Conservation (phyloP, 345 rosid genomes). For the Eucalyptus regnans region DNA sequence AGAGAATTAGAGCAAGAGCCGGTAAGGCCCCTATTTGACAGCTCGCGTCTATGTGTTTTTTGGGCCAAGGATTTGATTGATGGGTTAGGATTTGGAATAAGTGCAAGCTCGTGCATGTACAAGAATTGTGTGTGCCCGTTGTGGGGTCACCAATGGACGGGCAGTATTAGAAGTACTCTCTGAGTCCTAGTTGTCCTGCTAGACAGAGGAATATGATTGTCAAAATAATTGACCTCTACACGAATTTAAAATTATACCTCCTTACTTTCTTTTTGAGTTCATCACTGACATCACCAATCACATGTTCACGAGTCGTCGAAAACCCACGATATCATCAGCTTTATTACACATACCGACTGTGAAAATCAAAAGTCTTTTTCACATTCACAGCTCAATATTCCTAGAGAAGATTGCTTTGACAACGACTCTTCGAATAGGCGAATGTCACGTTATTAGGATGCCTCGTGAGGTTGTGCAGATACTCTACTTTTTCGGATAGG, state of each 20-base stretch:
- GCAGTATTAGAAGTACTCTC: conserved; percentile 15
- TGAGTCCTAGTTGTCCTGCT: not conserved
- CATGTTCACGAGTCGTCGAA: not conserved
- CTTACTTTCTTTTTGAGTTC: not conserved
- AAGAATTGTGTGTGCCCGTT: conserved; percentile 6
- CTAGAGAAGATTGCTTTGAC: not conserved
- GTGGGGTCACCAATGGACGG: conserved; percentile 49
- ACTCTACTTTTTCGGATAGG: not conserved
- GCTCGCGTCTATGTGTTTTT: not conserved
- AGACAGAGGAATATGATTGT: conserved; percentile 1
- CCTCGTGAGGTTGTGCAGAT: not conserved
- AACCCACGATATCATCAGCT: not conserved
- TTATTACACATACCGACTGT: not conserved
- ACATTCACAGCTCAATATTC: not conserved
- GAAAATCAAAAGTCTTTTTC: not conserved
- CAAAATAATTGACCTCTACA: not conserved
- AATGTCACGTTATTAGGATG: not conserved
- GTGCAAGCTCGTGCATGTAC: conserved; percentile 9
- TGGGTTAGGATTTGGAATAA: conserved; percentile 37
- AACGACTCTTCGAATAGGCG: not conserved
- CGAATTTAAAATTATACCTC: not conserved
- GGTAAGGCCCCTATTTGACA: not conserved
- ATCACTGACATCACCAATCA: not conserved
- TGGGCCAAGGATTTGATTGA: conserved; percentile 35
- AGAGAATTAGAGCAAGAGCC: not conserved